phyloP scores from a whole-genome alignment of 2,329 filamentous ascomycete species.

The Colletotrichum tamarilloi region DNA sequence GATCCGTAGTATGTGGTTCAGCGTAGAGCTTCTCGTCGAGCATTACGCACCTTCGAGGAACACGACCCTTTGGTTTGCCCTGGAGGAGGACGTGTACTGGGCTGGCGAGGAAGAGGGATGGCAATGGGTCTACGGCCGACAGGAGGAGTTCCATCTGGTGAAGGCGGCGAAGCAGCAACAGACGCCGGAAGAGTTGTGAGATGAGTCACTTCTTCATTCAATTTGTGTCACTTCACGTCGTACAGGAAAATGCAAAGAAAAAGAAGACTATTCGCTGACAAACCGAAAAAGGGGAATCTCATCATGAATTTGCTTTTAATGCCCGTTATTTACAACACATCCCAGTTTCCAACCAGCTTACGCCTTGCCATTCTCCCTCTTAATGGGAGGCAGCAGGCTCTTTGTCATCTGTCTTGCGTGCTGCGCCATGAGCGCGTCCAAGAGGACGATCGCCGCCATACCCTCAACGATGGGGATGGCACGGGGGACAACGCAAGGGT shows the following conservation, averaged over 20 bases:
- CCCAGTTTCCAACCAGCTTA: not conserved
- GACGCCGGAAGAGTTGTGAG: slow-evolving; percentile 20
- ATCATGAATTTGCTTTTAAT: slow-evolving; percentile 30
- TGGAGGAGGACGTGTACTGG: slow-evolving; percentile 63
- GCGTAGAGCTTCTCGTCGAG: slow-evolving; percentile 60
- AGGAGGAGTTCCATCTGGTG: slow-evolving; percentile 56
- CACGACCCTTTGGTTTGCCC: slow-evolving; percentile 56
- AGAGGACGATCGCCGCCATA: slow-evolving; percentile 89
- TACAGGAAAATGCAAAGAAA: not conserved
- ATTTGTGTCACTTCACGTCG: not conserved
- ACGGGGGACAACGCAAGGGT: slow-evolving; percentile 90
- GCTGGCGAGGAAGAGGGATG: slow-evolving; percentile 49
- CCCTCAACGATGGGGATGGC: slow-evolving; percentile 91
- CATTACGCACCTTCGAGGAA: slow-evolving; percentile 59
- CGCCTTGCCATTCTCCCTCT: slow-evolving; percentile 27
- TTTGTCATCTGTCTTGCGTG: slow-evolving; percentile 62
- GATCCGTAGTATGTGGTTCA: slow-evolving; percentile 59
- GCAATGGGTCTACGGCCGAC: slow-evolving; percentile 61
- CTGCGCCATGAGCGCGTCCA: slow-evolving; percentile 89
- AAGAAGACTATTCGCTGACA: not conserved
- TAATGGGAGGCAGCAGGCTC: slow-evolving; percentile 34
- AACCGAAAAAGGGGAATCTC: slow-evolving; percentile 16
- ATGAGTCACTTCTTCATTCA: not conserved
- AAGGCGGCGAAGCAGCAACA: slow-evolving; percentile 20
- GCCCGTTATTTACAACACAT: slow-evolving; percentile 30